Evolutionary conservation across 140 eudicot species (phyloP), one percentile per base, ranked within the genome.

Genomic region (Flaveria floridana): DNA sequence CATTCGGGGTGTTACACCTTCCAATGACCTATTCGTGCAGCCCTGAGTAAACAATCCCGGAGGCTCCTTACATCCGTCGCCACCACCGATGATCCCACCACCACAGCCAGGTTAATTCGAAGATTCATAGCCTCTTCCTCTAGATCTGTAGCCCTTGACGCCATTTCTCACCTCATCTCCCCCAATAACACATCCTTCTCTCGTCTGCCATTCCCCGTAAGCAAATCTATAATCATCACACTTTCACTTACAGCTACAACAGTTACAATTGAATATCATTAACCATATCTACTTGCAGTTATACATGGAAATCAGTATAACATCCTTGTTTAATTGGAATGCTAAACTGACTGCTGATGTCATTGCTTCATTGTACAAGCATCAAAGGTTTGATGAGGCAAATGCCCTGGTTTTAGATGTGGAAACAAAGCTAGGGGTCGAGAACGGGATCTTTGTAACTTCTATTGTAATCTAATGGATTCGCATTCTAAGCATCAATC

Each of bases 261-360:
- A 30, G 4, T 30, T 30, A 4, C 6, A 30, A 30, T 30, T 30
- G 6, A 30, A 30, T 30, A 4, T 30, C 37, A 30, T 30, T 30
- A 30, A 30, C 37, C 37, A 30, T 30, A 30, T 30, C 37, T 34
- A 34, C 41, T 34, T 34, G 90, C 87, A 92, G 98, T 51, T 92
- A 82, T 92, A 89, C 79, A 47, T 63, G 57, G 70, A 64, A 50
- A 89, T 92, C 70, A 82, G 82, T 71, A 81, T 66, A 87, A 84
- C 84, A 28, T 56, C 89, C 10, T 92, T 96, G 98, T 89, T 92
- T 72, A 72, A 69, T 59, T 92, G 96, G 98, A 89, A 92, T 50
- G 77, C 90, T 30, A 92, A 87, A 81, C 83, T 92, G 12, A 84
- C 73, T 7, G 95, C 97, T 1, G 91, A 87, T 66, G 76, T 92